A percentile compares a stretch with the other conserved stretches of the same genome.
These are phyloP conservation scores for Yamadazyma sp. DNA, from an alignment of 805 yeast genomes.

Conservation along the genomic window DNA sequence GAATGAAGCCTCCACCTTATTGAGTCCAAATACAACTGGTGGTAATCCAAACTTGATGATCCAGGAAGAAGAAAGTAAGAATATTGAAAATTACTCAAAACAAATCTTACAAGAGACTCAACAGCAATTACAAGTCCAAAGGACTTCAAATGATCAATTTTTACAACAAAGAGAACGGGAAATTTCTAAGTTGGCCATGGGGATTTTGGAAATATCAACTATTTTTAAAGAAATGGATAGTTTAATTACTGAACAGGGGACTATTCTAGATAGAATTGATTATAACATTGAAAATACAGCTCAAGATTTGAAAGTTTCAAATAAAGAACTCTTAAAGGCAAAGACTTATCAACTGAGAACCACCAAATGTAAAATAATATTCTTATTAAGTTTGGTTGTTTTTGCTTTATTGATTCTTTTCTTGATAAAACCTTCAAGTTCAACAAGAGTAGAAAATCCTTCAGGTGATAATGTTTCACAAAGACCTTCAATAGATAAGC, in stretches of 20 bases:
- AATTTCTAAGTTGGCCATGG: constrained; percentile 87
- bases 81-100: constrained; percentile 35
- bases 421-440: constrained; percentile 56
- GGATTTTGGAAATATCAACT: constrained; percentile 88
- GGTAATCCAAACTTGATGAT: constrained; percentile 7
- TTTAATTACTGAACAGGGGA: constrained; percentile 92
- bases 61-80: constrained; percentile 29
- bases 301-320: constrained; percentile 71
- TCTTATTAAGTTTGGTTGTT: constrained; percentile 68
- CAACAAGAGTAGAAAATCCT: constrained; percentile 25
- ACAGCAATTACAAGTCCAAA: constrained; percentile 14
- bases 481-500: constrained; percentile 13
- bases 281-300: constrained; percentile 84
- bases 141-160: constrained; percentile 21
- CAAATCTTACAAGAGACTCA: constrained; percentile 27
- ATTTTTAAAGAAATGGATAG: constrained; percentile 92
- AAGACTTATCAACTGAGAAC: constrained; percentile 81
- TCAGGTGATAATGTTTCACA: constrained; percentile 25
- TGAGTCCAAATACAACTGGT: constrained; percentile 1
- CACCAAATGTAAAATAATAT: constrained; percentile 84
- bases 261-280: constrained; percentile 88
- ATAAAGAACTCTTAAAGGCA: constrained; percentile 73
- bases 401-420: constrained; percentile 68
- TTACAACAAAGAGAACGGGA: constrained; percentile 81
- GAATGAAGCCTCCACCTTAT: constrained; percentile 6